Percentiles rank a stretch among this genome's conserved stretches.
These are phyloP conservation scores for Colletotrichum sp. DNA, from an alignment of 2,329 filamentous ascomycete genomes.

Conservation along the genomic window DNA sequence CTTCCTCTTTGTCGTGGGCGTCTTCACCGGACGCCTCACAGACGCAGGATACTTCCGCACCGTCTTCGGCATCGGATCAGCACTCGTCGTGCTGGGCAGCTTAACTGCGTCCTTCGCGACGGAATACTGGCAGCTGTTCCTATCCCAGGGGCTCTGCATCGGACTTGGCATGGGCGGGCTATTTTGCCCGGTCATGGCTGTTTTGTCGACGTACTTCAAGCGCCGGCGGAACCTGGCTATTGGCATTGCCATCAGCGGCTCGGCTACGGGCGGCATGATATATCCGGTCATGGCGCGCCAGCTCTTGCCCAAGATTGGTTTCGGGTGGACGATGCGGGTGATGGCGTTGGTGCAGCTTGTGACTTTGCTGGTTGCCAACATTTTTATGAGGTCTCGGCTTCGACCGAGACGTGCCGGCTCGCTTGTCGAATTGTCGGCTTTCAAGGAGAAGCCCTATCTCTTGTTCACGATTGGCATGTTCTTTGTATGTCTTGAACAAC, in stretches of 20 bases:
- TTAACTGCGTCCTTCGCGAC: constrained; percentile 47
- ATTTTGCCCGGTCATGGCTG: constrained; percentile 59
- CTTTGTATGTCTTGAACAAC: constrained; percentile 23
- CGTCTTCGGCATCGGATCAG: constrained; percentile 40
- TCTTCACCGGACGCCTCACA: constrained; percentile 46
- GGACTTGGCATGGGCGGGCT: constrained; percentile 57
- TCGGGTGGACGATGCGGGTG: constrained; percentile 63
- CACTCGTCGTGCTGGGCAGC: constrained; percentile 44
- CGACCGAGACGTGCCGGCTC: constrained; percentile 36
- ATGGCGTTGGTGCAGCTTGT: constrained; percentile 73
- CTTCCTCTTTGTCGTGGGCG: constrained; percentile 45
- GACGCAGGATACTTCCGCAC: constrained; percentile 48
- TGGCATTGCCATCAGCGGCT: constrained; percentile 61
- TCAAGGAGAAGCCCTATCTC: constrained; percentile 37
- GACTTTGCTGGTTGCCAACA: constrained; percentile 66
- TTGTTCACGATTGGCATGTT: constrained; percentile 40
- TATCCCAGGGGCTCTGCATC: constrained; percentile 57
- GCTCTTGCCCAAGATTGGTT: constrained; percentile 57
- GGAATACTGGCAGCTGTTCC: constrained; percentile 53
- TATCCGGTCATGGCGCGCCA: constrained; percentile 59
- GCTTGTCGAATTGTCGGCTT: constrained; percentile 46
- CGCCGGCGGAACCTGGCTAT: constrained; percentile 58
- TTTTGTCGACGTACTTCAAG: constrained; percentile 65
- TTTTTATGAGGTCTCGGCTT: constrained; percentile 29
- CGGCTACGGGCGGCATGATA: constrained; percentile 56